Conservation (phyloP, 768 basidiomycete species). For the Psilocybe cubensis region DNA sequence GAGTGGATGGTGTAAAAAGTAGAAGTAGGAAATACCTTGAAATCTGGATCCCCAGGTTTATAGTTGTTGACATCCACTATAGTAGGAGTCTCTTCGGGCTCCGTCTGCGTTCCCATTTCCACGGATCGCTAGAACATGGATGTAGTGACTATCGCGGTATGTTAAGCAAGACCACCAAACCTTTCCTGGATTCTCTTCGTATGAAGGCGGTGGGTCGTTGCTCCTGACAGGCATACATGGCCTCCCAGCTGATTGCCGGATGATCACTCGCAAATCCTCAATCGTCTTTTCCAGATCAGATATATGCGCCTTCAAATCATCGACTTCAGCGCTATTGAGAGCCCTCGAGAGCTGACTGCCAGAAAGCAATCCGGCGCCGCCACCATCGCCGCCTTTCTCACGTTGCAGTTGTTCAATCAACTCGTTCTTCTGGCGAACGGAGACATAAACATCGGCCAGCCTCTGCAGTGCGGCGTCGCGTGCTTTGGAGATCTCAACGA, state of each 20-base stretch:
- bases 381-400: constrained; percentile 31
- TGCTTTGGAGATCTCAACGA: constrained; percentile 61
- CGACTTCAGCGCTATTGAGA: constrained; percentile 25
- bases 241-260: constrained; percentile 33
- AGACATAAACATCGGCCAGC: constrained; percentile 60
- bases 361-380: not conserved
- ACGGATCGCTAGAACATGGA: not conserved
- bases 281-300: constrained; percentile 38
- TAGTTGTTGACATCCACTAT: not conserved
- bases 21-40: constrained; percentile 6
- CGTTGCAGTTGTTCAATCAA: constrained; percentile 51
- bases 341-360: not conserved
- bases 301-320: constrained; percentile 40
- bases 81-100: not conserved
- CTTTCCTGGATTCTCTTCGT: constrained; percentile 36
- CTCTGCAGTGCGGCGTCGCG: constrained; percentile 64
- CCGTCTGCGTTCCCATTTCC: constrained; percentile 20
- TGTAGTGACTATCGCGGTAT: not conserved
- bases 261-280: constrained; percentile 39
- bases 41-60: constrained; percentile 1
- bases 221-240: constrained; percentile 22
- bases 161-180: constrained; percentile 14
- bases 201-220: constrained; percentile 40
- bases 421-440: constrained; percentile 62
- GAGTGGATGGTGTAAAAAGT: not conserved